Base-by-base conservation (phyloP, 495 filamentous ascomycete genomes). In the Daldinia grandis region DNA sequence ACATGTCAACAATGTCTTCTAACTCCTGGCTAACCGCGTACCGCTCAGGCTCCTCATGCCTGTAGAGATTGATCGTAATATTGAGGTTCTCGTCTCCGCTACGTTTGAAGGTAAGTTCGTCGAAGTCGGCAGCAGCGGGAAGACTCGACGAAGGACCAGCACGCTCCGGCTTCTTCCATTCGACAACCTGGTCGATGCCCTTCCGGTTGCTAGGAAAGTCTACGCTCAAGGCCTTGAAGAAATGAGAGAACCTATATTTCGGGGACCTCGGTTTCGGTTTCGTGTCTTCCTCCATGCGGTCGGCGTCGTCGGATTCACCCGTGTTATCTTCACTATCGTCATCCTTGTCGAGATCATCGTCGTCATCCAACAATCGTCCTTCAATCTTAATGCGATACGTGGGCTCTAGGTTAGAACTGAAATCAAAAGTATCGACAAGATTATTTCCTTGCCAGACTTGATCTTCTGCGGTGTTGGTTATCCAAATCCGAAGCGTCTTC, bases 331-430 rank as follows among this genome's bases (percentile, higher is more conserved):
- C 83, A 44, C 87, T 86, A 14, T 89, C 85, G n/a, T 90, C 87
- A 57, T 86, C 87, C 44, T 88, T 86, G 8, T 87, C 84, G 25
- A 75, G 49, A 37, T 84, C 87, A 28, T 90, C 85, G 24, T 92
- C 87, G 35, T 94, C 90, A 59, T 93, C 92, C 27, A 98, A 81
- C 51, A 99, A 79, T n/a, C 91, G 87, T 55, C 93, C 96, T 78
- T 98, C 94, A 66, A 99, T 95, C 81, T 92, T 94, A 73, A 99
- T 92, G 42, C 91, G 89, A 77, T 95, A 98, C 6, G 90, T 91
- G 9, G 90, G 87, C 53, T 90, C 87, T 35, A 84, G 80, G 64
- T 87, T 91, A 35, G 85, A 86, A 49, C 83, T 87, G 69, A 94
- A 95, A 74, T 94, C 92, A 63, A 93, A 93, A 14, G 82, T 84